These are phyloP conservation scores for Chaetomiaceae sp. DNA, from an alignment of 2,329 filamentous ascomycete genomes.

Conservation along the genomic window DNA sequence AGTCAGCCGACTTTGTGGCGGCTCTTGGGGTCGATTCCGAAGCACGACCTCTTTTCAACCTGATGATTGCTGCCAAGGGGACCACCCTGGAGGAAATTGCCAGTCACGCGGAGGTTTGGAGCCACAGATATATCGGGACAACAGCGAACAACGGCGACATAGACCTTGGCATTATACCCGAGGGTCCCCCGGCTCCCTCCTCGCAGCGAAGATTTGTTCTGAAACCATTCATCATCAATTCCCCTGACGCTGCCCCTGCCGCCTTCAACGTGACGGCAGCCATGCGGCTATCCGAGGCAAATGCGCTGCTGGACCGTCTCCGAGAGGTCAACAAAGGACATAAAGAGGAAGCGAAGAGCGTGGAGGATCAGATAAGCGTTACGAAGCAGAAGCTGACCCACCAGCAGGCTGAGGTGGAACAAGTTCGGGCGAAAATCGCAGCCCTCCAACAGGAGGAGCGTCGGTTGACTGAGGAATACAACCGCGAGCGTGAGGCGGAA, in stretches of 20 bases:
- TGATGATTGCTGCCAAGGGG: slow-evolving; percentile 3
- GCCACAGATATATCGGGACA: neutral
- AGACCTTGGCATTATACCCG: neutral
- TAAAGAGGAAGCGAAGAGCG: neutral
- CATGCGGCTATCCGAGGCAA: neutral
- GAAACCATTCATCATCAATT: neutral
- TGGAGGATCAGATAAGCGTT: neutral
- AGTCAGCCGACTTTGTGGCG: neutral
- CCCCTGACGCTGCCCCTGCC: neutral
- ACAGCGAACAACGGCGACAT: neutral
- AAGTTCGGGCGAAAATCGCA: neutral
- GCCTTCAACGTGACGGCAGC: neutral
- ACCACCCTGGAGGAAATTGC: slow-evolving; percentile 4
- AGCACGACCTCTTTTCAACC: neutral
- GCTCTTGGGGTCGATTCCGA: neutral
- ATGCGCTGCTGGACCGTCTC: neutral
- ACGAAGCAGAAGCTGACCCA: neutral
- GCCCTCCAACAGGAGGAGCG: neutral
- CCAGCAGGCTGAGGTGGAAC: neutral
- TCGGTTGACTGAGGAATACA: neutral
- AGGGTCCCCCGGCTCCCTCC: neutral
- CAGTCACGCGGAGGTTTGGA: neutral
- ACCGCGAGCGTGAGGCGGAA: neutral
- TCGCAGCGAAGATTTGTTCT: neutral
- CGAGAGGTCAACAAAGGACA: neutral